Base-by-base conservation (phyloP, 345 rosid genomes). In the Mallotus nudiflorus region DNA sequence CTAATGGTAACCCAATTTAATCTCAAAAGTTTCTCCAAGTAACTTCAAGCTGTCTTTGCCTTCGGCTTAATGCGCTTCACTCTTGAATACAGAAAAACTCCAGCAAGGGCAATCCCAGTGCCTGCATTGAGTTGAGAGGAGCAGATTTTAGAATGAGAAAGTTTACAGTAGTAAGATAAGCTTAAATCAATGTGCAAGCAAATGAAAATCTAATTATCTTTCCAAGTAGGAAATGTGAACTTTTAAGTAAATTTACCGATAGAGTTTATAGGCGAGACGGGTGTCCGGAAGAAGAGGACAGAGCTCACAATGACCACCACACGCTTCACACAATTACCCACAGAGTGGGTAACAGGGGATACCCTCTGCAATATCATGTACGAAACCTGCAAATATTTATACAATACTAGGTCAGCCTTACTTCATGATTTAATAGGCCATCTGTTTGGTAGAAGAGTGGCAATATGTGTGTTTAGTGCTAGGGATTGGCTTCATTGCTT, bases 281-380 rank as follows among this genome's bases (percentile, higher is more conserved):
- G 98, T 25, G 97, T 90, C 72, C 64, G 65, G 82, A 96, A 96
- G 91, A 96, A 86, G 69, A 96, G 10, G 39, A 92, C 97, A 28
- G 99, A 92, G 94, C 99, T 96, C 74, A 92, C 94, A n/a, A 96
- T 96, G 80, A 96, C 99, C 64, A 89, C 99, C 57, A 96, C 99
- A 59, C 99, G 88, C 90, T 96, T 96, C 83, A 96, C 99, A 39
- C 99, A 96, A 75, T 96, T 96, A 62, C 99, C 99, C 15, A 96
- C 98, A 0, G 99, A 96, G 82, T 96, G 99, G 42, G 92, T 88
- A 64, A 96, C 98, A 8, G 99, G 99, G 67, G 98, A 92, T 73
- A 92, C 99, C 78, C 99, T 90, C 73, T 90, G 87, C 76, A 96
- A 68, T 62, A 96, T 92, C 98, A 96, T 91, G 65, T 92, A 96